Evolutionary conservation across 2,329 filamentous ascomycete species (phyloP), one percentile per base, ranked within the genome.

Genomic region (Neonectria punicea): DNA sequence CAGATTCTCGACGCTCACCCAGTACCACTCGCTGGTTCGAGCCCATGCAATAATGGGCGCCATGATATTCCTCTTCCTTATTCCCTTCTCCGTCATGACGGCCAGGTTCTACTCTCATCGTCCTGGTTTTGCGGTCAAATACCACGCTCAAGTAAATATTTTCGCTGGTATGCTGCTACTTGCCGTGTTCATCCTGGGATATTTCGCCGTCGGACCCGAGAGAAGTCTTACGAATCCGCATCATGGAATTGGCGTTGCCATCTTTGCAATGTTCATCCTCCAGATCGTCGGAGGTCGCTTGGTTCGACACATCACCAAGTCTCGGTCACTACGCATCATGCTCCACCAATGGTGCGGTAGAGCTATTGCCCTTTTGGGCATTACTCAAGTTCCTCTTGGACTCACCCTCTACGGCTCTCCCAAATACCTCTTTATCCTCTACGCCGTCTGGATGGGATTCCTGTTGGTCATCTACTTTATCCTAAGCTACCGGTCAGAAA

Each of bases 381-480:
- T 98, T 69, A 87, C 90, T 4, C 96, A 99, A 77, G 89, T 99
- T 11, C 92, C 96, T 0, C 85, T 99, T 1, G 96, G 96, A 0
- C 84, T 99, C 51, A 94, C 94, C 0, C 84, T 99, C 1, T 99
- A 98, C 74, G 96, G 96, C 6, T 97, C 94, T 32, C 95, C 96
- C 5, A 89, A 91, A 74, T 88, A 87, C 41, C 85, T 94, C 4
- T 99, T 98, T 77, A 89, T 99, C 57, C 83, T 98, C 4, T 99
- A 92, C 75, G 87, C 94, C 0, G 68, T 98, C 1, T 95, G 91
- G 84, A 91, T 92, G 77, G 87, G 89, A 30, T 84, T 92, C 18
- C 81, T 98, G 36, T 71, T 98, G 16, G 74, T 94, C 2, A 69
- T 89, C 14, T 98, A 94, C 79, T 97, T 98, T 73, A 83, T 95